These are phyloP conservation scores for Solanum gracilifrons DNA, from an alignment of 257 asterid species.

Conservation along the genomic window DNA sequence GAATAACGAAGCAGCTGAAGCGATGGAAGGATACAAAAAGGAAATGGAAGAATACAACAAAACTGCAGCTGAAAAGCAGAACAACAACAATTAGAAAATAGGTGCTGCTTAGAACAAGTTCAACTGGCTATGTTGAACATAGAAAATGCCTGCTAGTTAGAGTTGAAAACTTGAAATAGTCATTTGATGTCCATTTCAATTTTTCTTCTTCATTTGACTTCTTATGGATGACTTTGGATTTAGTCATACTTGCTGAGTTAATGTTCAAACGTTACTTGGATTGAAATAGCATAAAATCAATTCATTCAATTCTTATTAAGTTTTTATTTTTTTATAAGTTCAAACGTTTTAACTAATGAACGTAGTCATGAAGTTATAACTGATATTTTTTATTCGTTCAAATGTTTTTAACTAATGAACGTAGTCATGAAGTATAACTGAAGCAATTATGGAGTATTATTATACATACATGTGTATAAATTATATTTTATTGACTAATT, in stretches of 20 bases:
- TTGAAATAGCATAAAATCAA: no score
- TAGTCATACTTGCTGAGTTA: background rate
- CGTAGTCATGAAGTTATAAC: no score
- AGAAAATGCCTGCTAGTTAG: background rate
- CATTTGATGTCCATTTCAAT: background rate
- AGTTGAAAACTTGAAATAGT: background rate
- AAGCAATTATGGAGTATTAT: no score
- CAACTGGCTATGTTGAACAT: conserved; percentile 56
- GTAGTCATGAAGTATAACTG: no score
- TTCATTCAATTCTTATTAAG: no score
- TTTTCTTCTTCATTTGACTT: background rate
- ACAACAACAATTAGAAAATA: background rate
- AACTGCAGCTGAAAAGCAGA: conserved; percentile 31
- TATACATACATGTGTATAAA: no score
- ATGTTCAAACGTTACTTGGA: no score
- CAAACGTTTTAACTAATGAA: no score
- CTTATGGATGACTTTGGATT: background rate
- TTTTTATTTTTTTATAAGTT: no score
- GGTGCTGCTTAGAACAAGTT: conserved; percentile 13
- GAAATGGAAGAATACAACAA: conserved; percentile 69
- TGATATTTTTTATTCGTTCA: no score
- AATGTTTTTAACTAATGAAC: no score
- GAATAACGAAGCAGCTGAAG: conserved; percentile 61
- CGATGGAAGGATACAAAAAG: conserved; percentile 71
- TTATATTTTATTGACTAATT: no score